Conservation (phyloP, 2,329 filamentous ascomycete species). For the Clarireedia paspali region DNA sequence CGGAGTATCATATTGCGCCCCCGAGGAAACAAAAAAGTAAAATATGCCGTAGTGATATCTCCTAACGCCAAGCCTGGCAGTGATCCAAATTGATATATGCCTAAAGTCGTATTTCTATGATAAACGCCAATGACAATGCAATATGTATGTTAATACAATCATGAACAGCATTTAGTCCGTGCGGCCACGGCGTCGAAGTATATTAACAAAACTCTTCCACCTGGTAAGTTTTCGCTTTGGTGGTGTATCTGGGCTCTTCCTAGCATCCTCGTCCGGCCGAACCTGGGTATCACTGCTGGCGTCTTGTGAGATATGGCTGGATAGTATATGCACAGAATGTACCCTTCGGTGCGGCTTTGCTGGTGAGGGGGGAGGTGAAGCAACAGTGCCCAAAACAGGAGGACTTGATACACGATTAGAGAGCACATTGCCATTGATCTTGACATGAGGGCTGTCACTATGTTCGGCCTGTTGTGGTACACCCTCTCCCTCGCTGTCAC, state of each 20-base stretch:
- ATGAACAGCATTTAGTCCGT: background rate
- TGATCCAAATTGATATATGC: constrained; percentile 1
- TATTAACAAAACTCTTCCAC: constrained; percentile 24
- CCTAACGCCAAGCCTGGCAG: constrained; percentile 2
- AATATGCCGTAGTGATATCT: constrained; percentile 9
- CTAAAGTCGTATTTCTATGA: constrained; percentile 2
- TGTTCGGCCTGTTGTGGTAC: constrained; percentile 7
- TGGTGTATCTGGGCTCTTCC: constrained; percentile 2
- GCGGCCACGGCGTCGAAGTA: constrained; percentile 19
- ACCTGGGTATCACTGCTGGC: background rate
- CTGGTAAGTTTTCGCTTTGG: constrained; percentile 18
- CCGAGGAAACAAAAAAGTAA: background rate
- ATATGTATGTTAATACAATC: background rate
- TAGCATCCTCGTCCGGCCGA: background rate
- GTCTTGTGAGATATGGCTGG: constrained; percentile 3
- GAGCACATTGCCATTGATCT: background rate
- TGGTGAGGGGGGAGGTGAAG: constrained; percentile 16
- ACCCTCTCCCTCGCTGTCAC: constrained; percentile 24
- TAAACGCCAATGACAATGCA: constrained; percentile 2
- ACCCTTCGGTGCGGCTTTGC: constrained; percentile 16
- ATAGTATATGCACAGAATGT: constrained; percentile 21
- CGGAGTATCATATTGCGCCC: constrained; percentile 1
- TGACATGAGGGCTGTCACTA: background rate
- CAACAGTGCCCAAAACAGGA: constrained; percentile 15
- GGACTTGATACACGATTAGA: constrained; percentile 12